Conservation (phyloP, 2,329 filamentous ascomycete genomes). For the Botrytis fragariae region DNA sequence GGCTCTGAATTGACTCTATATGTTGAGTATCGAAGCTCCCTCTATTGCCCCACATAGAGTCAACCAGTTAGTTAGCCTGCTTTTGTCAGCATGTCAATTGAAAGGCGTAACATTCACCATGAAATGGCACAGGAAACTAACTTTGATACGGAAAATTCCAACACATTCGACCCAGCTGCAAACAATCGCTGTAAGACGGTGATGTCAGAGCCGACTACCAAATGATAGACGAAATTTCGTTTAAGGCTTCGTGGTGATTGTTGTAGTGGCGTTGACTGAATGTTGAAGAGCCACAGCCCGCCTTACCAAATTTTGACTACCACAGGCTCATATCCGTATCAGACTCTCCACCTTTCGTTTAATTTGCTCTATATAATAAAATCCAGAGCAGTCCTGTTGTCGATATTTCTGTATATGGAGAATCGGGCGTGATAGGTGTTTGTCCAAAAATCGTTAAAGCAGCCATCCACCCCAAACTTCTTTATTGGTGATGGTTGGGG, state of each 20-base stretch:
- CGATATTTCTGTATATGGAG: not conserved
- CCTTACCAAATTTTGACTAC: not conserved
- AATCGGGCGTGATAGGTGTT: not conserved
- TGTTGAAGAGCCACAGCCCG: not conserved
- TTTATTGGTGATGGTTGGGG: not conserved
- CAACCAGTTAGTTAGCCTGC: not conserved
- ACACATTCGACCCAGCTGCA: not conserved
- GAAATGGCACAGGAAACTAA: not conserved
- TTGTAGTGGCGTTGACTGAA: not conserved
- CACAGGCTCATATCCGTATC: not conserved
- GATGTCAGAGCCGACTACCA: not conserved
- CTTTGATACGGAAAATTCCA: not conserved
- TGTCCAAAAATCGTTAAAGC: not conserved
- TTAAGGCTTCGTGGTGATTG: not conserved
- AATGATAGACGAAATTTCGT: not conserved
- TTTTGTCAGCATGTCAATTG: not conserved
- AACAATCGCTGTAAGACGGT: not conserved
- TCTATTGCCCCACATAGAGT: not conserved
- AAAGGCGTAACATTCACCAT: not conserved
- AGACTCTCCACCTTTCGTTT: not conserved
- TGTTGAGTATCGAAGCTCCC: not conserved
- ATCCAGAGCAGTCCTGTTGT: not conserved
- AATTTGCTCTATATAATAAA: not conserved
- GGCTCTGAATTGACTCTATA: not conserved
- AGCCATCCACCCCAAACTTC: not conserved